phyloP scores from a whole-genome alignment of 2,329 filamentous ascomycete species.

The Hortaea werneckii region DNA sequence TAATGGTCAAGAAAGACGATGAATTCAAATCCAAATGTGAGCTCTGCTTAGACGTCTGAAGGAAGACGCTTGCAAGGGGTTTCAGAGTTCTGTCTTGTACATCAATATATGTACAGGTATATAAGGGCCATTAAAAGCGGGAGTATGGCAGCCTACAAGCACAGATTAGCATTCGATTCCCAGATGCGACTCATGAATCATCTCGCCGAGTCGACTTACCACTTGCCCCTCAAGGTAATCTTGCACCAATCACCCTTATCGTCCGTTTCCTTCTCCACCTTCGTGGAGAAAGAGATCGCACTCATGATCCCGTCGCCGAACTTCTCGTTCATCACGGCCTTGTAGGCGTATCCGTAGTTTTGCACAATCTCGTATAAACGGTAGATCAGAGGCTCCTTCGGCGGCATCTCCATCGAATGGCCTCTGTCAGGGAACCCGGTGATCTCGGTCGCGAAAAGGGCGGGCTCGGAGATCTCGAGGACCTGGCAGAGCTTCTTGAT shows the following conservation, averaged over 20 bases:
- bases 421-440: conserved; percentile 73
- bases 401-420: conserved; percentile 69
- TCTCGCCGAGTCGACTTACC: conserved; percentile 42
- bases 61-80: no score
- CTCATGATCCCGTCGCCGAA: conserved; percentile 79
- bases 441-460: conserved; percentile 50
- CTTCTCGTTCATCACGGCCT: conserved; percentile 92
- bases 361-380: conserved; percentile 88
- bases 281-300: conserved; percentile 81
- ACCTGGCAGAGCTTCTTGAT: conserved; percentile 55
- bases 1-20: no score
- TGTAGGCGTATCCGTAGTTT: conserved; percentile 94
- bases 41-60: no score
- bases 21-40: no score
- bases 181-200: not conserved
- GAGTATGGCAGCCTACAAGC: conserved; percentile 38
- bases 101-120: no score
- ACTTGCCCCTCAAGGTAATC: conserved; percentile 75
- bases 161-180: conserved; percentile 3
- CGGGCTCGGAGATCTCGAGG: conserved; percentile 49
- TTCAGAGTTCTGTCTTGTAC: no score
- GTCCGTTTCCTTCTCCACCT: conserved; percentile 76
- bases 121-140: conserved; percentile 29
- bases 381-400: conserved; percentile 79
- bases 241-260: conserved; percentile 75